phyloP scores from a whole-genome alignment of 2,329 filamentous ascomycete species.

The Monilinia aucupariae region DNA sequence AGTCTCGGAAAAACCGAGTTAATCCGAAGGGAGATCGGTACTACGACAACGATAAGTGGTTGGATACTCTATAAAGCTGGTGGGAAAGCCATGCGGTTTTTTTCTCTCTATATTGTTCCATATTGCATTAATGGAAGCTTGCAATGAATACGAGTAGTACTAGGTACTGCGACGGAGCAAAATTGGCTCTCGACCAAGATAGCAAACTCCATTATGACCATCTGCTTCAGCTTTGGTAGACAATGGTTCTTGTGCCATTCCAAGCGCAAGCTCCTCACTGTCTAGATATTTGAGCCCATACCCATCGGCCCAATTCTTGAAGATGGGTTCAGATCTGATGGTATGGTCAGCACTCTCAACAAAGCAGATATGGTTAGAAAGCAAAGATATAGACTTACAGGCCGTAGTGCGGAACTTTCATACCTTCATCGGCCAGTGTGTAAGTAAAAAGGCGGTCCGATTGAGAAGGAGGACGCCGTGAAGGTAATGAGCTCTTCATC shows the following conservation, averaged over 20 bases:
- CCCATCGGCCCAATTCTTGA: not conserved
- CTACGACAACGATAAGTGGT: not conserved
- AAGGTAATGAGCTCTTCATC: not conserved
- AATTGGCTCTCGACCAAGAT: not conserved
- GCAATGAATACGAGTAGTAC: not conserved
- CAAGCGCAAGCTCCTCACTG: not conserved
- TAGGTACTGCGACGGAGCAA: not conserved
- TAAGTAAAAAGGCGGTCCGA: not conserved
- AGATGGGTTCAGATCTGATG: not conserved
- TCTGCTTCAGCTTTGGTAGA: not conserved
- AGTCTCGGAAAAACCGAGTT: constrained; percentile 7
- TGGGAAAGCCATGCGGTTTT: not conserved
- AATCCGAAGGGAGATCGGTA: constrained; percentile 1
- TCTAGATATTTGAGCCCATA: not conserved
- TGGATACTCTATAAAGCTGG: not conserved
- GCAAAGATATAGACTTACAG: not conserved
- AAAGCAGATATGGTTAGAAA: not conserved
- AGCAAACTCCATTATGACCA: not conserved
- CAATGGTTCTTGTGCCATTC: not conserved
- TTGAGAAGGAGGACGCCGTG: not conserved
- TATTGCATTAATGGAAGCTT: not conserved
- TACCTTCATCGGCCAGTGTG: not conserved
- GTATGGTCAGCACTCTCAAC: not conserved
- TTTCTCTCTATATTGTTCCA: not conserved
- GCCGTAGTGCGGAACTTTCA: not conserved